These are phyloP conservation scores for Penicillium antarcticum DNA, from an alignment of 495 filamentous ascomycete genomes.

Conservation along the genomic window DNA sequence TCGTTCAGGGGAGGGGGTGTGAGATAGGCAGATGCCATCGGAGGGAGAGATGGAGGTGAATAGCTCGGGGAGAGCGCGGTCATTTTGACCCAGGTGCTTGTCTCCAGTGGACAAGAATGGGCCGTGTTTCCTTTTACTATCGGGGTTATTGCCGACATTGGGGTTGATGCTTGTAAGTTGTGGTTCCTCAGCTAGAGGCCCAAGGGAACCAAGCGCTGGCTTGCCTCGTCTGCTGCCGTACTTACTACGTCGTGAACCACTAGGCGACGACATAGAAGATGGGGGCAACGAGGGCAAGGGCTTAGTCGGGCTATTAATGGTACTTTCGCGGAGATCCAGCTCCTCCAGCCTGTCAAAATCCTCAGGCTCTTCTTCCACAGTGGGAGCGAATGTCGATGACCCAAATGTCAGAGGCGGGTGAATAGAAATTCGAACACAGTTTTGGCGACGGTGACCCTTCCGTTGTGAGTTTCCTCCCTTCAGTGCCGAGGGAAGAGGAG, in stretches of 20 bases:
- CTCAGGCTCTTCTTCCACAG: conserved; percentile 38
- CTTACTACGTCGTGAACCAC: conserved; percentile 17
- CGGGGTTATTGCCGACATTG: conserved; percentile 12
- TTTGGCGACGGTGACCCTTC: conserved; percentile 46
- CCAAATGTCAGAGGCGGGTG: conserved; percentile 40
- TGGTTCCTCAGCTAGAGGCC: conserved; percentile 23
- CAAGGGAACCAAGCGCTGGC: conserved; percentile 17
- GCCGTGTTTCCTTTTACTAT: conserved; percentile 25
- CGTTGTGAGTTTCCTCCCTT: conserved; percentile 34
- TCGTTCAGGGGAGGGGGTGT: conserved; percentile 37
- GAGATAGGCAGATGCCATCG: conserved; percentile 18
- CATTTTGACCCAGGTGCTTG: neutral
- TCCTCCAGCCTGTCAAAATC: conserved; percentile 30
- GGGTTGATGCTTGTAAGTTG: neutral
- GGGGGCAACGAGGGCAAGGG: conserved; percentile 6
- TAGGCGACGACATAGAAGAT: conserved; percentile 19
- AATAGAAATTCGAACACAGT: conserved; percentile 50
- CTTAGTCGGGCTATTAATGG: conserved; percentile 15
- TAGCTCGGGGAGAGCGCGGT: conserved; percentile 21
- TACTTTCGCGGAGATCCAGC: conserved; percentile 22
- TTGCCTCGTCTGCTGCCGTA: conserved; percentile 22
- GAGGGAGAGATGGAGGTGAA: conserved; percentile 25
- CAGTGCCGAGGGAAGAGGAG: conserved; percentile 34
- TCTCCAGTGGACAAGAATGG: conserved; percentile 11
- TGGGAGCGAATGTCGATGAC: conserved; percentile 33